These are phyloP conservation scores for Penicillium sclerotigenum DNA, from an alignment of 2,329 filamentous ascomycete species.

Conservation along the genomic window DNA sequence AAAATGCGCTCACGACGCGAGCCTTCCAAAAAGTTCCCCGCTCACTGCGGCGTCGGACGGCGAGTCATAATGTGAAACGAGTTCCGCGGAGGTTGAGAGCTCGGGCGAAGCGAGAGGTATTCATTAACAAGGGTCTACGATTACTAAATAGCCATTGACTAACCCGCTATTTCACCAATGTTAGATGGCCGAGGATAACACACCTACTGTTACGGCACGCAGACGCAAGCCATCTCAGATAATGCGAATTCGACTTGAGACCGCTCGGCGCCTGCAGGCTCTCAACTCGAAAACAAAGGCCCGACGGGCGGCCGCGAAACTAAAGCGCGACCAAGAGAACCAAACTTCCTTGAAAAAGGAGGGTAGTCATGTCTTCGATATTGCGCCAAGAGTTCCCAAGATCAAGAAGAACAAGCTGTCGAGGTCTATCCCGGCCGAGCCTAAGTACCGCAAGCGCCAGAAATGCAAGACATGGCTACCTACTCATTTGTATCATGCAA, in stretches of 20 bases:
- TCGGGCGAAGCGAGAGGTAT: conserved; percentile 63
- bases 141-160: background rate
- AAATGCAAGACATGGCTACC: conserved; percentile 89
- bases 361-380: conserved; percentile 33
- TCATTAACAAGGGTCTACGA: background rate
- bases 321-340: conserved; percentile 34
- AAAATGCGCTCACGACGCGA: conserved; percentile 60
- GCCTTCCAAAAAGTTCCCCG: conserved; percentile 91
- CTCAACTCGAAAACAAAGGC: conserved; percentile 51
- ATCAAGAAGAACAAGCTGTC: conserved; percentile 69
- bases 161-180: background rate
- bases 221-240: conserved; percentile 46
- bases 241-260: conserved; percentile 64
- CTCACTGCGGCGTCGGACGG: conserved; percentile 78
- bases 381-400: conserved; percentile 54
- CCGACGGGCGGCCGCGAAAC: conserved; percentile 45
- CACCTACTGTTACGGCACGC: conserved; percentile 67
- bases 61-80: conserved; percentile 90
- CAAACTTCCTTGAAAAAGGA: conserved; percentile 21
- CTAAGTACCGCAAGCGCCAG: conserved; percentile 81
- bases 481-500: conserved; percentile 91
- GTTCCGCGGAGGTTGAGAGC: conserved; percentile 73
- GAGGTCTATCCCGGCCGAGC: conserved; percentile 57
- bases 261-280: conserved; percentile 65
- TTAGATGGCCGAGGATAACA: conserved; percentile 86